Evolutionary conservation across 495 filamentous ascomycete genomes (phyloP).

Genomic region (Lophiotrema nucula): DNA sequence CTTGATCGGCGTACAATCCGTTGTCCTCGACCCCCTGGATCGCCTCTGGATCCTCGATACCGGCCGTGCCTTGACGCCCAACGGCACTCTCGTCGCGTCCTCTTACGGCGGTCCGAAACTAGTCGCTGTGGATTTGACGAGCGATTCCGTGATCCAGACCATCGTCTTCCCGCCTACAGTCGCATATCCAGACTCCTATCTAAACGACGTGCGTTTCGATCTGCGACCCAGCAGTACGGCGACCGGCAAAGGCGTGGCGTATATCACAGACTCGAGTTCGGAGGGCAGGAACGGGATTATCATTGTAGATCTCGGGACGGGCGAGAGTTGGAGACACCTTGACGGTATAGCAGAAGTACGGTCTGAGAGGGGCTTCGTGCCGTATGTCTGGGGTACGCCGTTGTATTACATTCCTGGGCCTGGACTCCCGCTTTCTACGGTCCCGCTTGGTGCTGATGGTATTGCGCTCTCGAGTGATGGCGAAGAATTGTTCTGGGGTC

Average conservation of each 20-base stretch:
- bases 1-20: constrained; percentile 48
- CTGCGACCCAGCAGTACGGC: constrained; percentile 38
- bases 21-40: constrained; percentile 48
- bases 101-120: constrained; percentile 48
- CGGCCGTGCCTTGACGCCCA: constrained; percentile 43
- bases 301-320: constrained; percentile 48
- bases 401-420: constrained; percentile 37
- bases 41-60: constrained; percentile 52
- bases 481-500: constrained; percentile 40
- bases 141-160: constrained; percentile 45
- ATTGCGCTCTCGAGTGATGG: constrained; percentile 44
- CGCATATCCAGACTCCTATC: constrained; percentile 45
- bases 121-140: constrained; percentile 44
- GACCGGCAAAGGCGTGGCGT: constrained; percentile 45
- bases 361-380: constrained; percentile 42
- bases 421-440: constrained; percentile 32
- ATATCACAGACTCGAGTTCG: constrained; percentile 48
- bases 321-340: constrained; percentile 49
- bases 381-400: constrained; percentile 45
- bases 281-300: constrained; percentile 49
- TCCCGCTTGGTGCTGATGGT: constrained; percentile 43
- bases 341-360: constrained; percentile 39
- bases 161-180: constrained; percentile 48
- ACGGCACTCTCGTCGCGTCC: constrained; percentile 42
- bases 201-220: constrained; percentile 52